Evolutionary conservation across 305 asterid genomes (phyloP).

Genomic region (Fraxinus greggii): DNA sequence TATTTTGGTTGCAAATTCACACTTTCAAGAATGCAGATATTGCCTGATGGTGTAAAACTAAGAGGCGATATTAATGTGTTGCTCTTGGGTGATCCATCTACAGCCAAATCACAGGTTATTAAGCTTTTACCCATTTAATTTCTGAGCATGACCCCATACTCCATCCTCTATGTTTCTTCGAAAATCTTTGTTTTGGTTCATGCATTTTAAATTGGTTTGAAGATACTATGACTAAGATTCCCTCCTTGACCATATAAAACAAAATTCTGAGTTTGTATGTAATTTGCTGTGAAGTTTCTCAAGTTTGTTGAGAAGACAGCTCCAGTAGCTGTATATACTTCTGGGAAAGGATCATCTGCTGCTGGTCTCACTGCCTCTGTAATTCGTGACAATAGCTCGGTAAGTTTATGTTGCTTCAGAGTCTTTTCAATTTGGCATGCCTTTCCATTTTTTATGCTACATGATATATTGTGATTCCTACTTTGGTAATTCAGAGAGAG

Average conservation of each 20-base stretch:
- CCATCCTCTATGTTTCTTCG: neutral
- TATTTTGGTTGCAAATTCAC: neutral
- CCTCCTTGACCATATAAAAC: neutral
- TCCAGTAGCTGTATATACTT: slow-evolving; percentile 92
- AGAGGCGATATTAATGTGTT: slow-evolving; percentile 96
- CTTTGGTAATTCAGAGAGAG: slow-evolving; percentile 64
- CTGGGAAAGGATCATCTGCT: slow-evolving; percentile 99
- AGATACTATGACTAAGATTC: neutral
- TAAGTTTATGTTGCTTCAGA: slow-evolving; percentile 36
- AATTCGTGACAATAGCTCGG: slow-evolving; percentile 91
- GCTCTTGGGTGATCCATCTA: slow-evolving; percentile 98
- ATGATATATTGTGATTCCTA: slow-evolving; percentile 20
- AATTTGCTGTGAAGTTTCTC: slow-evolving; percentile 57
- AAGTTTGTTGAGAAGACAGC: slow-evolving; percentile 99
- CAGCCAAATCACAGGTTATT: slow-evolving; percentile 96
- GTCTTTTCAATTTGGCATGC: neutral
- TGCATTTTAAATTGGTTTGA: slow-evolving; percentile 1
- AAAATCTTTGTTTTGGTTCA: neutral
- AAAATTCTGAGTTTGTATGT: slow-evolving; percentile 13
- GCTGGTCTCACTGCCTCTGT: slow-evolving; percentile 99
- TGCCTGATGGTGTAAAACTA: slow-evolving; percentile 96
- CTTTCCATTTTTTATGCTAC: neutral
- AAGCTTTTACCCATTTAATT: slow-evolving; percentile 4
- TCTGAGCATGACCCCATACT: neutral
- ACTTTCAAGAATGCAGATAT: slow-evolving; percentile 41